Evolutionary conservation across 2,329 filamentous ascomycete genomes (phyloP).

Genomic region (Aspergillus amoenus): DNA sequence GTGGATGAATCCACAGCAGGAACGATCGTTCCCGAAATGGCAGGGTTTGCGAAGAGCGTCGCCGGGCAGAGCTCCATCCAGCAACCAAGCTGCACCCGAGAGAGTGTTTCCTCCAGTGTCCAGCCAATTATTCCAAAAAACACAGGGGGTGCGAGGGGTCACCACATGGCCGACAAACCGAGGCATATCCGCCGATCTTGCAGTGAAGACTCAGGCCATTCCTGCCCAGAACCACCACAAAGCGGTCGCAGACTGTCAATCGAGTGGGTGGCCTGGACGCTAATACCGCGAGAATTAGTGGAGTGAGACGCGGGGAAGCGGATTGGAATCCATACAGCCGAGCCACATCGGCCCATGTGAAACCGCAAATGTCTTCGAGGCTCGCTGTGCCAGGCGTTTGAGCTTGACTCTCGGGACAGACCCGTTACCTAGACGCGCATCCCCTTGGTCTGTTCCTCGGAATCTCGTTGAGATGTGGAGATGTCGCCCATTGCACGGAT

Average conservation of each 20-base stretch:
- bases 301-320: neutral
- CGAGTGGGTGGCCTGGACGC: neutral
- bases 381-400: neutral
- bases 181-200: neutral
- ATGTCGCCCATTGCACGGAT: too few relatives aligned
- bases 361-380: neutral
- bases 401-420: neutral
- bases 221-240: neutral
- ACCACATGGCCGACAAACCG: slow-evolving; percentile 5
- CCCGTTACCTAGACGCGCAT: too few relatives aligned
- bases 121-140: neutral
- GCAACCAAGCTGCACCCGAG: neutral
- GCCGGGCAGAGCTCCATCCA: neutral
- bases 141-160: neutral
- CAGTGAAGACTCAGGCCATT: neutral
- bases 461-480: too few relatives aligned
- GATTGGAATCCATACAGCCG: neutral
- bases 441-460: too few relatives aligned
- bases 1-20: slow-evolving; percentile 1
- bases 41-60: slow-evolving; percentile 8
- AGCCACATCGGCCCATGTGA: slow-evolving; percentile 5
- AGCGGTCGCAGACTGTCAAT: neutral
- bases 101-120: neutral
- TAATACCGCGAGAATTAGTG: neutral
- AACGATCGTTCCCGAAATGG: slow-evolving; percentile 2